A percentile compares a stretch with the other conserved stretches of the same genome.
Evolutionary conservation across 768 basidiomycete species (phyloP).

Genomic region (Suillus discolor): DNA sequence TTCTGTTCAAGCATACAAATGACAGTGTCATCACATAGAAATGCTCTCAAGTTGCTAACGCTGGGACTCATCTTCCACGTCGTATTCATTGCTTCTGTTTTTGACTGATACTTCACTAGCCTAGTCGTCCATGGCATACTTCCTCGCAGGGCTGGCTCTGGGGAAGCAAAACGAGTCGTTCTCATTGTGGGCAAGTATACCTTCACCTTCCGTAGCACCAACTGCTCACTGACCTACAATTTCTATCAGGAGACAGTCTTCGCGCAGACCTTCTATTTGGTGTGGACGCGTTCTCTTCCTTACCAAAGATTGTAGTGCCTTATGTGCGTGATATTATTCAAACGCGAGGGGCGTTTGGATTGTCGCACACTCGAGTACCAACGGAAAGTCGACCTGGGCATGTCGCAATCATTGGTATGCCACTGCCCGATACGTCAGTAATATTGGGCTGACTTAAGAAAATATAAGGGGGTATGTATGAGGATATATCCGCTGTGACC

Average conservation of each 20-base stretch:
- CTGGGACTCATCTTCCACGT: conserved; percentile 76
- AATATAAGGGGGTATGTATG: conserved; percentile 79
- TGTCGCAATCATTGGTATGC: conserved; percentile 79
- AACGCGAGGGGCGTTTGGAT: conserved; percentile 73
- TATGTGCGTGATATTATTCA: conserved; percentile 69
- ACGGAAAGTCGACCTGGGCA: conserved; percentile 90
- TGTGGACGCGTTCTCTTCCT: conserved; percentile 58
- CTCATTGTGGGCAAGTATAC: conserved; percentile 68
- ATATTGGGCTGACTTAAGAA: conserved; percentile 9
- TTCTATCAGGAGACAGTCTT: conserved; percentile 69
- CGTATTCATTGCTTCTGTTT: conserved; percentile 69
- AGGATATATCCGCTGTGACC: conserved; percentile 86
- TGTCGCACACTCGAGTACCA: conserved; percentile 85
- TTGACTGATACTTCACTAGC: conserved; percentile 89
- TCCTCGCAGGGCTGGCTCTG: conserved; percentile 45
- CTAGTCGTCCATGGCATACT: conserved; percentile 81
- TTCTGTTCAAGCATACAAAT: conserved; percentile 2
- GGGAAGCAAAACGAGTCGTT: conserved; percentile 72
- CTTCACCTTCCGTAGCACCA: neutral
- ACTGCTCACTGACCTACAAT: conserved; percentile 2
- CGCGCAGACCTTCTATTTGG: conserved; percentile 80
- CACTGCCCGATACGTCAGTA: neutral
- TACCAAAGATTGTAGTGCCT: conserved; percentile 69
- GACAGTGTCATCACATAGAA: conserved; percentile 20
- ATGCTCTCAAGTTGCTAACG: conserved; percentile 48